These are phyloP conservation scores for Candida sakaeoensis DNA, from an alignment of 805 yeast species.

Conservation along the genomic window DNA sequence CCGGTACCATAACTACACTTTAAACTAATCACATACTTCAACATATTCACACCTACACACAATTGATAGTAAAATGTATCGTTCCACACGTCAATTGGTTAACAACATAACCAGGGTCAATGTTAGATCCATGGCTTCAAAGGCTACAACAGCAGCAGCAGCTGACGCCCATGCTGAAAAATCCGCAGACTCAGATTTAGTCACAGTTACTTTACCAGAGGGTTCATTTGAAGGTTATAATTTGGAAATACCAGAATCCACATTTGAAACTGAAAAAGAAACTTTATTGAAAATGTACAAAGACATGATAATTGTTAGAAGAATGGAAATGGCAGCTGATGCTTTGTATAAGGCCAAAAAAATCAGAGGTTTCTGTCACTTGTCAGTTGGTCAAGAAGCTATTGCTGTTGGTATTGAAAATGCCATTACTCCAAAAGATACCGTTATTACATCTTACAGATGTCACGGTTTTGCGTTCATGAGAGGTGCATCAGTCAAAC, in stretches of 20 bases:
- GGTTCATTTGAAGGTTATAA: constrained; percentile 82
- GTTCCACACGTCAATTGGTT: constrained; percentile 7
- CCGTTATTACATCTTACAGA: constrained; percentile 94
- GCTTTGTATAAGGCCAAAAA: constrained; percentile 97
- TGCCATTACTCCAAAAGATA: constrained; percentile 81
- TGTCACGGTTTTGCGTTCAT: constrained; percentile 98
- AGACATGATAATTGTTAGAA: constrained; percentile 89
- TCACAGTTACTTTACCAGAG: constrained; percentile 64
- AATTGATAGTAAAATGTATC: constrained; percentile 2
- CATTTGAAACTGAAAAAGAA: constrained; percentile 75
- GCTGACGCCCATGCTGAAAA: constrained; percentile 20
- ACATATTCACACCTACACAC: neutral
- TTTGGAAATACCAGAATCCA: constrained; percentile 63
- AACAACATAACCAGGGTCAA: neutral
- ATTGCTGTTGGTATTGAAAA: constrained; percentile 97
- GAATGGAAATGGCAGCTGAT: constrained; percentile 99
- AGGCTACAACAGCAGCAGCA: constrained; percentile 4
- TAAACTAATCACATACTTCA: neutral
- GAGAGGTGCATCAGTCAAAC: constrained; percentile 92
- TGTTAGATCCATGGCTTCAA: constrained; percentile 6
- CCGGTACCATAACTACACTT: neutral
- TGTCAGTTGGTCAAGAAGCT: constrained; percentile 98
- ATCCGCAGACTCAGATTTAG: constrained; percentile 29
- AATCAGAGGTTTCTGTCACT: constrained; percentile 98
- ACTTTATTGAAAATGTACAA: constrained; percentile 88